These are phyloP conservation scores for Epichloe gansuensis DNA, from an alignment of 2,329 filamentous ascomycete genomes.

Conservation along the genomic window DNA sequence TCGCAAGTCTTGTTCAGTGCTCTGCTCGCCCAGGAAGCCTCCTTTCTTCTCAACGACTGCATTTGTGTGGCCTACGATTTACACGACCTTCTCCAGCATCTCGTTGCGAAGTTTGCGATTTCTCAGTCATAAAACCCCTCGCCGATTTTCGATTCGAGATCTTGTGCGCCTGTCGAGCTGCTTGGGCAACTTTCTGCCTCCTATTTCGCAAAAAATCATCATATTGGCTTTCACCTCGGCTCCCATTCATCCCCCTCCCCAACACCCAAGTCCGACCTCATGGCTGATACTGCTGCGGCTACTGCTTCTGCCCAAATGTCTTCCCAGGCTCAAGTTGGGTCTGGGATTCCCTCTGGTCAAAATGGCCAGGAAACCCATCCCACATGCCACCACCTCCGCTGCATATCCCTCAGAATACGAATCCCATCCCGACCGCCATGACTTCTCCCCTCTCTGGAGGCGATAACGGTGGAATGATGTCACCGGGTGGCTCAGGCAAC, in stretches of 20 bases:
- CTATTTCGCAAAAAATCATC: neutral
- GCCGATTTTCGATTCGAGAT: neutral
- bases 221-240: conserved; percentile 1
- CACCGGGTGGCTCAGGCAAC: conserved; percentile 68
- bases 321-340: conserved; percentile 55
- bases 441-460: conserved; percentile 70
- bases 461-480: conserved; percentile 58
- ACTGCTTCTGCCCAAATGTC: conserved; percentile 54
- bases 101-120: neutral
- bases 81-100: neutral
- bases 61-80: neutral
- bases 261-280: conserved; percentile 21
- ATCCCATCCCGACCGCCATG: conserved; percentile 86
- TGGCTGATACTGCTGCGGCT: conserved; percentile 66
- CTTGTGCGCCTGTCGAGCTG: neutral
- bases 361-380: conserved; percentile 54
- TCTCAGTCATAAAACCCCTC: neutral
- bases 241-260: neutral
- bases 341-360: conserved; percentile 40
- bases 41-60: conserved; percentile 1
- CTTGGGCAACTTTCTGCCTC: neutral
- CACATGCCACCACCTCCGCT: conserved; percentile 87
- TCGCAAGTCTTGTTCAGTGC: neutral
- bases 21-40: neutral
- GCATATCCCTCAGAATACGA: conserved; percentile 92